These are phyloP conservation scores for Chiua sp. DNA, from an alignment of 1,284 basidiomycete genomes.

Conservation along the genomic window DNA sequence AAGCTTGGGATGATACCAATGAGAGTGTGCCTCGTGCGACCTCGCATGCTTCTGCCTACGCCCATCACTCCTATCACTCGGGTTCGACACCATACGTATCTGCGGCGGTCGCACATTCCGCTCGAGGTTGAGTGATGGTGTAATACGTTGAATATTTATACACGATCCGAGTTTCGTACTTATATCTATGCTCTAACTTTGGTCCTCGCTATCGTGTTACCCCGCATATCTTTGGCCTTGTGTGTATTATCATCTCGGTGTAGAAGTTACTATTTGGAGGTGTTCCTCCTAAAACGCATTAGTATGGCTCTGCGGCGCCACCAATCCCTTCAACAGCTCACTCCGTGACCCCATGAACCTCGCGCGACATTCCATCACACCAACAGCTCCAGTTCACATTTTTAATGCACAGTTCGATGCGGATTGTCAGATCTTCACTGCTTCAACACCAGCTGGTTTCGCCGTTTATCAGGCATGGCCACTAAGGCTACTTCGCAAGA, in stretches of 20 bases:
- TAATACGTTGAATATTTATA: conserved; percentile 29
- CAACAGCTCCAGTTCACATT: conserved; percentile 79
- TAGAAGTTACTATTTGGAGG: conserved; percentile 18
- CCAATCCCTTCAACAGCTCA: conserved; percentile 13
- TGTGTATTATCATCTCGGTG: conserved; percentile 26
- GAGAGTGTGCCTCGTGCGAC: conserved; percentile 34
- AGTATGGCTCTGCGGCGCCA: conserved; percentile 23
- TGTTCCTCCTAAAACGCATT: conserved; percentile 13
- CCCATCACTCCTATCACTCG: conserved; percentile 35
- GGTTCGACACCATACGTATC: conserved; percentile 27
- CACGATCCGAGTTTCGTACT: conserved; percentile 12
- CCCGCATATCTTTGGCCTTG: conserved; percentile 9
- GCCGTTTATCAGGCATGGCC: conserved; percentile 86
- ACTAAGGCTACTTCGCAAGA: conserved; percentile 77
- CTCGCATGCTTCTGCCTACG: conserved; percentile 31
- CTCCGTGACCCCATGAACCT: conserved; percentile 87
- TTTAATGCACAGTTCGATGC: conserved; percentile 80
- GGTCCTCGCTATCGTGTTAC: conserved; percentile 18
- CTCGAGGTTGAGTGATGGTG: conserved; percentile 29
- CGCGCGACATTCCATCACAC: conserved; percentile 84
- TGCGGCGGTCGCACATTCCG: conserved; percentile 36
- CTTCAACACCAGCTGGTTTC: conserved; percentile 85
- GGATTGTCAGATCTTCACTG: conserved; percentile 82
- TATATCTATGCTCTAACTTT: conserved; percentile 29
- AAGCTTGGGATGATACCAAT: conserved; percentile 73